A percentile compares a stretch with the other conserved stretches of the same genome.
Conservation (phyloP, 129 eudicot genomes). For the Apium graveolens region DNA sequence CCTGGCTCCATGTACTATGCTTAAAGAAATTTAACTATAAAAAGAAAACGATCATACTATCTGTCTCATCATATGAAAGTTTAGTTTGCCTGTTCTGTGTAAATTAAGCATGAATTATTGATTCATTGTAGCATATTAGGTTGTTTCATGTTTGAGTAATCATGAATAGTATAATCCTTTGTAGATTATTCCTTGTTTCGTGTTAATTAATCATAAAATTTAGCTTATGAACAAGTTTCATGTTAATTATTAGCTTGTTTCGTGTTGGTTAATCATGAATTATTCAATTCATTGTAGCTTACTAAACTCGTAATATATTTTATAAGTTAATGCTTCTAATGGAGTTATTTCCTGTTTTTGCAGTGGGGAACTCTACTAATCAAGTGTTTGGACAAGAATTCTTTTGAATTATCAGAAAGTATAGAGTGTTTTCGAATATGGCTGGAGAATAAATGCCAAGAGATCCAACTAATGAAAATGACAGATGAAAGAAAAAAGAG, state of each 20-base stretch:
- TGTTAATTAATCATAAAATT: background rate
- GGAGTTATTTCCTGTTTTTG: background rate
- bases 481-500: slow-evolving; percentile 12
- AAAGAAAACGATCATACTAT: background rate
- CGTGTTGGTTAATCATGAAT: background rate
- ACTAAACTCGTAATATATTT: background rate
- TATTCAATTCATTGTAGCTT: background rate
- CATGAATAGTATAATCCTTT: background rate
- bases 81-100: background rate
- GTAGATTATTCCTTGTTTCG: background rate
- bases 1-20: too few species aligned
- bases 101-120: background rate
- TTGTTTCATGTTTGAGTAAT: background rate
- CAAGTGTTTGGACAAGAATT: slow-evolving; percentile 16
- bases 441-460: slow-evolving; percentile 10
- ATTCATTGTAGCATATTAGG: background rate
- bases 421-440: background rate
- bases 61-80: background rate
- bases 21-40: background rate
- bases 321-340: background rate
- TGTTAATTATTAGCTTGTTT: background rate
- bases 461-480: slow-evolving; percentile 18
- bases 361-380: slow-evolving; percentile 1
- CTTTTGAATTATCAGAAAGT: slow-evolving; percentile 9
- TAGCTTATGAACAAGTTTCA: background rate